phyloP scores from a whole-genome alignment of 2,329 filamentous ascomycete genomes.

The Sclerotinia minor region DNA sequence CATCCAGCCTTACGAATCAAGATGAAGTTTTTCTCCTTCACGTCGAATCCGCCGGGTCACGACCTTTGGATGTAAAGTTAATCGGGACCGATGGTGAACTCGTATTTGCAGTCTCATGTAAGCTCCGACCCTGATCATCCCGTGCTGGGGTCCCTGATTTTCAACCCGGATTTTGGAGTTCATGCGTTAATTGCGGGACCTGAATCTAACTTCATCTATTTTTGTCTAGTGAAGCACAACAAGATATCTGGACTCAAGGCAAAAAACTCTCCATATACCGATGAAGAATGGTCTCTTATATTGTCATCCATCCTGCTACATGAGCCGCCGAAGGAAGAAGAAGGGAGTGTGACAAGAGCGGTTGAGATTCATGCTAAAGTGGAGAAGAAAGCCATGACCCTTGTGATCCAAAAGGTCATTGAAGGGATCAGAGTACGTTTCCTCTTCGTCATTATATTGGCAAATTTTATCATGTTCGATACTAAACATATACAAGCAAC shows the following conservation, averaged over 20 bases:
- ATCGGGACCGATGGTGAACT: conserved; percentile 59
- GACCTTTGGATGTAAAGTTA: conserved; percentile 63
- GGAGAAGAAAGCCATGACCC: conserved; percentile 53
- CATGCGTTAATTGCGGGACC: conserved; percentile 38
- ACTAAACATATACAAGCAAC: conserved; percentile 53
- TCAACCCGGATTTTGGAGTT: conserved; percentile 29
- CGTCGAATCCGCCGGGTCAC: conserved; percentile 52
- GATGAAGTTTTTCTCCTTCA: conserved; percentile 61
- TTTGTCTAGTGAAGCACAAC: conserved; percentile 55
- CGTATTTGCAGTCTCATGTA: conserved; percentile 38
- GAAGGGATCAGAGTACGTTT: conserved; percentile 65
- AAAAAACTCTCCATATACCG: conserved; percentile 54
- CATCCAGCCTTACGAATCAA: conserved; percentile 41
- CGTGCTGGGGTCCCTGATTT: conserved; percentile 30
- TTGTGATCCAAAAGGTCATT: conserved; percentile 65
- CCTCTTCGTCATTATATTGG: not conserved
- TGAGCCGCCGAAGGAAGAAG: conserved; percentile 44
- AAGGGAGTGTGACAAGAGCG: conserved; percentile 56
- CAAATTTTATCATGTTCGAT: conserved; percentile 19
- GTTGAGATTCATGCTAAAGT: conserved; percentile 64
- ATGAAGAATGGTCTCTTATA: conserved; percentile 67
- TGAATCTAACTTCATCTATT: conserved; percentile 31
- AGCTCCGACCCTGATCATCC: conserved; percentile 34
- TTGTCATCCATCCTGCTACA: conserved; percentile 58
- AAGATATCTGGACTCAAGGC: conserved; percentile 54